Conservation (phyloP, 2,329 filamentous ascomycete genomes). For the Aureobasidium lini region DNA sequence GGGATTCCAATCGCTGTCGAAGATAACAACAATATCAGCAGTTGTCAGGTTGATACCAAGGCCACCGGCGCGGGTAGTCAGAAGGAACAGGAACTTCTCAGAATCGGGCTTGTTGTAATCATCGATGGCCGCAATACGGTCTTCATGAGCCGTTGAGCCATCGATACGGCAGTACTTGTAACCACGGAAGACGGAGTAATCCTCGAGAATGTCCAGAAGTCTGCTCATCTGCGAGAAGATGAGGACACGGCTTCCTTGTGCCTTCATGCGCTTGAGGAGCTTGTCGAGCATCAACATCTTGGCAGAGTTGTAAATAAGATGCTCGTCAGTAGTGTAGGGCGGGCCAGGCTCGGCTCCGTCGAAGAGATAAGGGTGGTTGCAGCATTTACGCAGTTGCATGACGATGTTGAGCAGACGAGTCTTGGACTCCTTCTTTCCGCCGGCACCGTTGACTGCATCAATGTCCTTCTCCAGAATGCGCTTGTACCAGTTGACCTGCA, state of each 20-base stretch:
- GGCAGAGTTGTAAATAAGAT: conserved; percentile 84
- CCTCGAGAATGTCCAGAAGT: conserved; percentile 90
- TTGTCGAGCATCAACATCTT: conserved; percentile 98
- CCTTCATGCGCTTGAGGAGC: conserved; percentile 72
- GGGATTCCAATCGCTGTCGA: conserved; percentile 98
- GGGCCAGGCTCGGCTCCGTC: conserved; percentile 95
- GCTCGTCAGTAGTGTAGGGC: conserved; percentile 96
- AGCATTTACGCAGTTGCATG: conserved; percentile 98
- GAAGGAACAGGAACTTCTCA: conserved; percentile 91
- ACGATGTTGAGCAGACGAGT: conserved; percentile 96
- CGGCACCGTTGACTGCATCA: conserved; percentile 93
- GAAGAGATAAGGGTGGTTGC: conserved; percentile 96
- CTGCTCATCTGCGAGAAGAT: conserved; percentile 99
- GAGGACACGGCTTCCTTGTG: conserved; percentile 85
- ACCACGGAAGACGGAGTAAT: conserved; percentile 93
- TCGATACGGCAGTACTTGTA: conserved; percentile 98
- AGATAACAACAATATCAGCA: conserved; percentile 92
- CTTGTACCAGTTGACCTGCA: conserved; percentile 99
- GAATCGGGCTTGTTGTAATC: conserved; percentile 96
- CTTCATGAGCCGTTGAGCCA: conserved; percentile 91
- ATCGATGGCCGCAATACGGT: conserved; percentile 94
- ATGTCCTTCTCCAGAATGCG: conserved; percentile 99
- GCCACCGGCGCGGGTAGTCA: conserved; percentile 92
- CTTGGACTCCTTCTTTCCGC: conserved; percentile 94
- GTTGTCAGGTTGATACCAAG: conserved; percentile 93